phyloP scores from a whole-genome alignment of 1,284 basidiomycete genomes.

The Filobasidium uniguttulatum region DNA sequence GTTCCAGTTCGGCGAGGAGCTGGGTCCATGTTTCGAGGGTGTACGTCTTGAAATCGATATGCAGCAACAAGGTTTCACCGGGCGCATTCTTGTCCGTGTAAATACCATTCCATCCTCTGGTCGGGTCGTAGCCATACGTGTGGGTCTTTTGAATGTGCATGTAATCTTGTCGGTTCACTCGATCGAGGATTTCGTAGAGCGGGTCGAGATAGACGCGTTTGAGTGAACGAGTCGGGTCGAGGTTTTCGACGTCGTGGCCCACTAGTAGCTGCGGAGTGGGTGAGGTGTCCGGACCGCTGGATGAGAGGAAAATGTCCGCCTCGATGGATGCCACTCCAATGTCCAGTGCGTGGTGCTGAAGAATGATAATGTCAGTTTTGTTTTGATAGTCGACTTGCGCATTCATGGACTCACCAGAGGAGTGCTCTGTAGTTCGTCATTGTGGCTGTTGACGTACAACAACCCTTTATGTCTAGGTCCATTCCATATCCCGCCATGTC shows the following conservation, averaged over 20 bases:
- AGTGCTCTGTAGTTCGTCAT: conserved; percentile 22
- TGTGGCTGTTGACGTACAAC: conserved; percentile 20
- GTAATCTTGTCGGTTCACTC: conserved; percentile 9
- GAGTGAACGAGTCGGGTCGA: conserved; percentile 16
- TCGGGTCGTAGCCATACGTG: background rate
- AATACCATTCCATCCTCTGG: conserved; percentile 12
- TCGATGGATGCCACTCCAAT: conserved; percentile 21
- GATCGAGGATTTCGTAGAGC: conserved; percentile 17
- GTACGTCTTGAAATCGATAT: conserved; percentile 21
- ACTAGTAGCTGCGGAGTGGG: conserved; percentile 10
- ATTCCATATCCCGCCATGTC: background rate
- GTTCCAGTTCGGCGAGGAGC: conserved; percentile 16
- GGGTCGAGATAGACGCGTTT: conserved; percentile 20
- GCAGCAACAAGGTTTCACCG: conserved; percentile 12
- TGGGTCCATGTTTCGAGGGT: conserved; percentile 19
- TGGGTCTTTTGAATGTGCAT: background rate
- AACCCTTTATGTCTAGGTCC: conserved; percentile 4
- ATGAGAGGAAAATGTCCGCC: conserved; percentile 18
- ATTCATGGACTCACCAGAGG: conserved; percentile 18
- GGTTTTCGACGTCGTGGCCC: conserved; percentile 18
- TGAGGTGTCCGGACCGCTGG: background rate
- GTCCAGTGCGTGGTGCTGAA: conserved; percentile 18
- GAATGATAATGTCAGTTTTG: background rate
- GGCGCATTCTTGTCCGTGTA: conserved; percentile 9
- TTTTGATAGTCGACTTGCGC: background rate